Conservation (phyloP, 768 basidiomycete genomes). For the Crucibulum laeve region DNA sequence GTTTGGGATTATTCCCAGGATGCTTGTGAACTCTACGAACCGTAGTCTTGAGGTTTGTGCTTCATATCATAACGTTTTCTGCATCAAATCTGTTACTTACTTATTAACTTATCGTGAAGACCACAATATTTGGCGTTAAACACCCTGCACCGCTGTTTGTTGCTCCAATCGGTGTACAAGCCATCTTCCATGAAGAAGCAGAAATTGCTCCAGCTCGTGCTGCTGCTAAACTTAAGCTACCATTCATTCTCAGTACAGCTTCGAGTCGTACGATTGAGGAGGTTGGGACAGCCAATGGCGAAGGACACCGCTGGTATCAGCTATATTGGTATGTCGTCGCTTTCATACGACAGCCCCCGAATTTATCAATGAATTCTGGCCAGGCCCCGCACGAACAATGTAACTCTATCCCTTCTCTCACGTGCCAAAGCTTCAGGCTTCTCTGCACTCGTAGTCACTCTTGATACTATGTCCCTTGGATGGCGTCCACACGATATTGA, state of each 20-base stretch:
- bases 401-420: constrained; percentile 59
- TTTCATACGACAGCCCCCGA: background rate
- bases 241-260: constrained; percentile 75
- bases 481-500: constrained; percentile 78
- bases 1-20: constrained; percentile 77
- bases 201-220: constrained; percentile 71
- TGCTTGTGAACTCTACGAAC: constrained; percentile 59
- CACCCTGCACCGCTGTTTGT: constrained; percentile 59
- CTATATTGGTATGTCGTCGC: constrained; percentile 59
- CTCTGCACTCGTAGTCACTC: constrained; percentile 69
- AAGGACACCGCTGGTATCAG: constrained; percentile 74
- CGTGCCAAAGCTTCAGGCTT: constrained; percentile 67
- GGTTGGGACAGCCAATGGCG: constrained; percentile 69
- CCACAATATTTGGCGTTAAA: constrained; percentile 66
- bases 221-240: constrained; percentile 55
- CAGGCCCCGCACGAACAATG: constrained; percentile 60
- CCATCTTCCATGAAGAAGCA: constrained; percentile 63
- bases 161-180: constrained; percentile 78
- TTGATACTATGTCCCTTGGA: constrained; percentile 70
- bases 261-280: constrained; percentile 69
- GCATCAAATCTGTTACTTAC: too few relatives aligned
- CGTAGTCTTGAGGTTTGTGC: constrained; percentile 54
- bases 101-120: too few relatives aligned
- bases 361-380: background rate
- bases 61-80: background rate